Evolutionary conservation across 257 asterid genomes (phyloP).

Genomic region (Anisodus tanguticus): DNA sequence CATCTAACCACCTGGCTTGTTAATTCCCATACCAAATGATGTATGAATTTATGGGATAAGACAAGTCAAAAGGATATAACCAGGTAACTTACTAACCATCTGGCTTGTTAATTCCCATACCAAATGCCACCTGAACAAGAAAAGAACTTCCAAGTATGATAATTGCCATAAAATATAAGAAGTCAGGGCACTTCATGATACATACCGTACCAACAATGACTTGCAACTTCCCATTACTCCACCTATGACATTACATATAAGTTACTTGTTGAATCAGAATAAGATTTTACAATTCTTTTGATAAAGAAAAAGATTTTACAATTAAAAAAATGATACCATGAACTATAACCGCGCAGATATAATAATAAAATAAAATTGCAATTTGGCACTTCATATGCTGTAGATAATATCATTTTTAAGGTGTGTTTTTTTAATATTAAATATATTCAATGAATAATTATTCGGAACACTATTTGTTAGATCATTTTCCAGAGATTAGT

Average conservation of each 20-base stretch:
- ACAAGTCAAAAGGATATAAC: background rate
- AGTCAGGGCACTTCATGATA: conserved; percentile 20
- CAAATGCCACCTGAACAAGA: conserved; percentile 89
- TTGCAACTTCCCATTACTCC: conserved; percentile 91
- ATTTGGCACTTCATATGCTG: background rate
- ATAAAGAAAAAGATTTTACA: background rate
- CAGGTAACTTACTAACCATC: conserved; percentile 67
- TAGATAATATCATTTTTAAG: background rate
- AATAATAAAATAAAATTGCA: background rate
- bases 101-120: conserved; percentile 99
- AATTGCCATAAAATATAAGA: conserved; percentile 12
- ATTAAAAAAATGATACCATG: background rate
- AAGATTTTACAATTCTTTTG: background rate
- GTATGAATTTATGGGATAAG: background rate
- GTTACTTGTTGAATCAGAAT: conserved; percentile 6
- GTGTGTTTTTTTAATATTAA: background rate
- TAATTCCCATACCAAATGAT: conserved; percentile 96
- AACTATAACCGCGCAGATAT: background rate
- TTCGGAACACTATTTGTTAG: conserved; percentile 3
- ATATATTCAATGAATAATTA: background rate
- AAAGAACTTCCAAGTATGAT: conserved; percentile 5
- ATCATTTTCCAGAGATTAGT: background rate
- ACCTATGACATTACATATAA: conserved; percentile 53
- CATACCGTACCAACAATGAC: conserved; percentile 98
- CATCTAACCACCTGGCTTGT: conserved; percentile 91